Evolutionary conservation across 139 green algal genomes (phyloP).

Genomic region (Pleodorina starrii): DNA sequence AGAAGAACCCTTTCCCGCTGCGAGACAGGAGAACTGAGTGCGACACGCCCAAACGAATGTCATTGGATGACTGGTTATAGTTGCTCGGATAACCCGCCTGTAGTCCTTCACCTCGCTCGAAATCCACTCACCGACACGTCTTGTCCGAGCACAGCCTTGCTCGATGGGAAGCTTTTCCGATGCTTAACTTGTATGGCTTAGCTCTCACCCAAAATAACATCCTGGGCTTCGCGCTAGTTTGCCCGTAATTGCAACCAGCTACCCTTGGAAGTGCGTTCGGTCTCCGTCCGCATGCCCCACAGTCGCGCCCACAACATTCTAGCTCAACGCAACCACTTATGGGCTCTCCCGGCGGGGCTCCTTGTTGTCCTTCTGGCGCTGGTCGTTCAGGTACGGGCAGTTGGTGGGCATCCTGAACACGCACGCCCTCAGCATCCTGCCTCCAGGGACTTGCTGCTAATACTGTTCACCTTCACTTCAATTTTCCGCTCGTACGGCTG

Average conservation of each 20-base stretch:
- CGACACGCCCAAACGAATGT: too few relatives aligned
- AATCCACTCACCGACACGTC: neutral
- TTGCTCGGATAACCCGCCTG: neutral
- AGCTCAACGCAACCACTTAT: neutral
- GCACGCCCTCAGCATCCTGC: neutral
- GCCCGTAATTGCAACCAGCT: neutral
- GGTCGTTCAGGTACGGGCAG: constrained; percentile 4
- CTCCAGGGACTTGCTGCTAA: neutral
- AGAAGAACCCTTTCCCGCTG: too few relatives aligned
- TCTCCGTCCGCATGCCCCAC: neutral
- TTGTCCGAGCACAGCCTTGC: neutral
- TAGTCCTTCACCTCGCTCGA: neutral
- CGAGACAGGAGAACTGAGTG: too few relatives aligned
- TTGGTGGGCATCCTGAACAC: neutral
- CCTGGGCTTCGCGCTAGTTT: neutral
- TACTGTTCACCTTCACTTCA: neutral
- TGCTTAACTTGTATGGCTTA: neutral
- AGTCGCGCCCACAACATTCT: neutral
- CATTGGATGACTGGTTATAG: neutral
- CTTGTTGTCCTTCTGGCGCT: neutral
- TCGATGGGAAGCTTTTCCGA: neutral
- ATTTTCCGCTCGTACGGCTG: neutral
- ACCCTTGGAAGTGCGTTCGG: neutral
- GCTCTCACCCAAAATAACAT: neutral
- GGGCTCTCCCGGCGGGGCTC: neutral